phyloP scores from a whole-genome alignment of 805 yeast species.

The Yarrowia hollandica region DNA sequence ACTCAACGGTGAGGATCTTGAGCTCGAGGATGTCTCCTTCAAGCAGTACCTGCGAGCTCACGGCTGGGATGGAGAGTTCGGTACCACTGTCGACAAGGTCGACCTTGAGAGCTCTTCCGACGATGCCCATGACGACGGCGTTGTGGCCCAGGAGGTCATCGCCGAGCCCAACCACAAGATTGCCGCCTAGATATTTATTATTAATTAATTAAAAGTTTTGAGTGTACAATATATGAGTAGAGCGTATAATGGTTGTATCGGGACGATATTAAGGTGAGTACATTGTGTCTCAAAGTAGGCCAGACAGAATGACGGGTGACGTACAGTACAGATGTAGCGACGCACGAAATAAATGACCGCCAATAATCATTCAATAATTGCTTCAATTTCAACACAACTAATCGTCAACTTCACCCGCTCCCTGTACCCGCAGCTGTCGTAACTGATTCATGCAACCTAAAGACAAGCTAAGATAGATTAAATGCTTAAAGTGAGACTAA shows the following conservation, averaged over 20 bases:
- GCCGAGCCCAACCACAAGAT: background rate
- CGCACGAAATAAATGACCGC: too few relatives aligned
- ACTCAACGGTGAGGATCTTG: slow-evolving; percentile 65
- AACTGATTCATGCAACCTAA: background rate
- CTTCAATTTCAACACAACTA: too few relatives aligned
- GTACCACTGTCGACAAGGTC: slow-evolving; percentile 34
- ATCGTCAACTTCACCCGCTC: too few relatives aligned
- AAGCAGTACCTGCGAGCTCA: slow-evolving; percentile 56
- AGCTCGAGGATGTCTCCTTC: slow-evolving; percentile 62
- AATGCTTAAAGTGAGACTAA: background rate
- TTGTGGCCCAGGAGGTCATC: background rate
- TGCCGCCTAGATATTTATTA: background rate
- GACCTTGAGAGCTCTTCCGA: background rate
- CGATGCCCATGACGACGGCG: background rate
- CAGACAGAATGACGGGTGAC: too few relatives aligned
- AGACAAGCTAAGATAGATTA: background rate
- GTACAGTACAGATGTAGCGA: too few relatives aligned
- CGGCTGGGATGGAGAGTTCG: slow-evolving; percentile 57
- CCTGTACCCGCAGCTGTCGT: too few relatives aligned
- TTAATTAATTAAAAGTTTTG: slow-evolving; percentile 1
- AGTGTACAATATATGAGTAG: too few relatives aligned
- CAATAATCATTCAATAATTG: too few relatives aligned
- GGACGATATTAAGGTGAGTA: too few relatives aligned
- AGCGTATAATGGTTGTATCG: too few relatives aligned
- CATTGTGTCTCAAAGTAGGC: too few relatives aligned